Evolutionary conservation across 345 rosid species (phyloP).

Genomic region (Carallia brachiata): DNA sequence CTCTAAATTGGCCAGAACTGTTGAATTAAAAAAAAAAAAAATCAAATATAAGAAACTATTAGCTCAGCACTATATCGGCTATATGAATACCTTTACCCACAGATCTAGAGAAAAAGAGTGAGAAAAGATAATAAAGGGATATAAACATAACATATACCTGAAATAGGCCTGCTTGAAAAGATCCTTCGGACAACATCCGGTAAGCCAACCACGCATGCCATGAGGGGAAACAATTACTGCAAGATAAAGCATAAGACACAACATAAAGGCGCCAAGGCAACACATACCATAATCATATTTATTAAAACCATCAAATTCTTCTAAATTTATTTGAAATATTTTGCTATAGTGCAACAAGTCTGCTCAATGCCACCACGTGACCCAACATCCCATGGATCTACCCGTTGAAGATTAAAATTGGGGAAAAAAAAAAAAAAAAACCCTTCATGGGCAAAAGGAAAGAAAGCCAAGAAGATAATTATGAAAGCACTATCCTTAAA

Average conservation of each 20-base stretch:
- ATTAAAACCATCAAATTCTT: too few species aligned
- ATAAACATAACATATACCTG: constrained; percentile 42
- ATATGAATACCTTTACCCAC: background rate
- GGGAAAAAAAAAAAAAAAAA: too few species aligned
- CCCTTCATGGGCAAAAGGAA: too few species aligned
- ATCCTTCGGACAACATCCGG: constrained; percentile 86
- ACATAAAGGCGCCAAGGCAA: constrained; percentile 23
- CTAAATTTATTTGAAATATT: too few species aligned
- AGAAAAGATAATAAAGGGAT: background rate
- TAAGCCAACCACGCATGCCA: constrained; percentile 92
- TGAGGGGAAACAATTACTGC: constrained; percentile 95
- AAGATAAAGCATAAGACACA: constrained; percentile 27
- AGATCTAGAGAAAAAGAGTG: background rate
- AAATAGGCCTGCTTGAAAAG: constrained; percentile 92
- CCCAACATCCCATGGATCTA: too few species aligned
- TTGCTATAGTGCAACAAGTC: too few species aligned
- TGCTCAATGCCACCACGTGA: too few species aligned
- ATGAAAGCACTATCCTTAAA: background rate
- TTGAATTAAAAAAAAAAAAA: constrained; percentile 9
- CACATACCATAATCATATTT: too few species aligned
- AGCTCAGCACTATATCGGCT: background rate
- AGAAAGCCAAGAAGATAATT: too few species aligned
- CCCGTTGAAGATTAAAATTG: too few species aligned
- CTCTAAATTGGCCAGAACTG: constrained; percentile 61
- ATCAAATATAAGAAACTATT: background rate